Evolutionary conservation across 2,329 filamentous ascomycete genomes (phyloP), one percentile per base, ranked within the genome.

Genomic region (Aspergillus nomiae): DNA sequence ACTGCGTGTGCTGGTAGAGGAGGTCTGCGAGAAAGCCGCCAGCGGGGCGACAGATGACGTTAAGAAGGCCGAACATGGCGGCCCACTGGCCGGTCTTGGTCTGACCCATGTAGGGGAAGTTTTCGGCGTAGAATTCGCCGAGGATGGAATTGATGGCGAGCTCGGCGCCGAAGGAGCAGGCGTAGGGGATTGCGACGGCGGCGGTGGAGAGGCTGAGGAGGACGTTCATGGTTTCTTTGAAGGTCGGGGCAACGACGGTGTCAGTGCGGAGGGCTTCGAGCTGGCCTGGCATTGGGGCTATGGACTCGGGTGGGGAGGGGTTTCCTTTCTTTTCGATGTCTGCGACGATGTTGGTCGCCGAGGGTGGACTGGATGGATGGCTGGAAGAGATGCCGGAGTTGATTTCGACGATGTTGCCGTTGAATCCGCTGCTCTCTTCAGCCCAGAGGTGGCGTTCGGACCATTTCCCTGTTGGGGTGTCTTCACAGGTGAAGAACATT

Each of bases 401-500:
- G 60, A 75, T 58, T 36, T 79, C 71, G 56, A 76, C 64, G 41
- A 76, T 71, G 56, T 76, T 72, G 53, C 70, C 67, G n/a, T 71
- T 61, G 0, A 68, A 63, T 1, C 58, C 67, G 24, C 43, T 63
- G 46, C 58, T 63, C 57, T 85, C 82, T 60, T 86, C 80, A 1
- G 85, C 82, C 65, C 83, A 85, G 50, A 86, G 79, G 57, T 87
- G 83, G 34, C 92, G 87, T 45, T 94, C 89, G 8, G 86, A 85
- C 93, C 93, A 97, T 67, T 87, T 88, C 38, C 94, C 93, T 0
- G 87, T 90, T 0, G 93, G 93, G 0, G 92, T 94, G 73, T 97
- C 93, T 1, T 91, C 87, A 71, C 91, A 94, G 16, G 92, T 80
- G 28, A 92, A 73, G 4, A 96, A 77, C 80, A 96, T 89, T 19